Percentiles rank a stretch among this genome's conserved stretches.
These are phyloP conservation scores for Mycena latifolia DNA, from an alignment of 768 basidiomycete species.

Conservation along the genomic window DNA sequence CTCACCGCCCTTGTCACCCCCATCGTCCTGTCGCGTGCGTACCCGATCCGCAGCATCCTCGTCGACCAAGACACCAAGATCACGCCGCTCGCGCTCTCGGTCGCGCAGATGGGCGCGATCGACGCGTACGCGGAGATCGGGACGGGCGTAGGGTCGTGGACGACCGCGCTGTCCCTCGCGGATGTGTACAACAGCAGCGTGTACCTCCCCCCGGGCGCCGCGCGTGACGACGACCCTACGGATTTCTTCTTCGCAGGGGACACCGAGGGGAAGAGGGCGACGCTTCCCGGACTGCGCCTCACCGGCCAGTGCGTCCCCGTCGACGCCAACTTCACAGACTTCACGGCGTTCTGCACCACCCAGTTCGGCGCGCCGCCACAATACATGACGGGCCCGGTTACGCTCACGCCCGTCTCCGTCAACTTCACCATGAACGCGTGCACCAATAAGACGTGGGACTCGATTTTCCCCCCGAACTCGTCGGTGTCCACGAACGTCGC, in stretches of 20 bases:
- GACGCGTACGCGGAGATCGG: slow-evolving; percentile 35
- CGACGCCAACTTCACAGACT: slow-evolving; percentile 3
- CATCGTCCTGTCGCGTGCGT: slow-evolving; percentile 34
- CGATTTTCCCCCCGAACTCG: neutral
- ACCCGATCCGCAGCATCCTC: slow-evolving; percentile 30
- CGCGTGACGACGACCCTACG: slow-evolving; percentile 15
- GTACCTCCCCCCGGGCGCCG: slow-evolving; percentile 17
- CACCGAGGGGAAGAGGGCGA: slow-evolving; percentile 20
- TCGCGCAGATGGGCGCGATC: slow-evolving; percentile 17
- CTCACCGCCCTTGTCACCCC: slow-evolving; percentile 37
- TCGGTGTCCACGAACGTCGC: slow-evolving; percentile 7
- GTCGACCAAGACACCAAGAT: slow-evolving; percentile 21
- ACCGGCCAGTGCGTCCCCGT: slow-evolving; percentile 32
- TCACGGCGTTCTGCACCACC: slow-evolving; percentile 13
- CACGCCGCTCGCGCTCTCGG: slow-evolving; percentile 23
- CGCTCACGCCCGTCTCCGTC: neutral
- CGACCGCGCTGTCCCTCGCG: slow-evolving; percentile 26
- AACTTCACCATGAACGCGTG: slow-evolving; percentile 12
- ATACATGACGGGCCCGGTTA: neutral
- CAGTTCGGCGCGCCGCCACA: neutral
- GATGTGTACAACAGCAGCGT: slow-evolving; percentile 33
- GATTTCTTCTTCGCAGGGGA: slow-evolving; percentile 36
- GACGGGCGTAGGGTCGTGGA: slow-evolving; percentile 34
- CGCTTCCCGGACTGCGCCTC: slow-evolving; percentile 36
- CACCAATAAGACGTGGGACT: slow-evolving; percentile 1